Evolutionary conservation across 2,329 filamentous ascomycete genomes (phyloP).

Genomic region (Helotiales sp.): DNA sequence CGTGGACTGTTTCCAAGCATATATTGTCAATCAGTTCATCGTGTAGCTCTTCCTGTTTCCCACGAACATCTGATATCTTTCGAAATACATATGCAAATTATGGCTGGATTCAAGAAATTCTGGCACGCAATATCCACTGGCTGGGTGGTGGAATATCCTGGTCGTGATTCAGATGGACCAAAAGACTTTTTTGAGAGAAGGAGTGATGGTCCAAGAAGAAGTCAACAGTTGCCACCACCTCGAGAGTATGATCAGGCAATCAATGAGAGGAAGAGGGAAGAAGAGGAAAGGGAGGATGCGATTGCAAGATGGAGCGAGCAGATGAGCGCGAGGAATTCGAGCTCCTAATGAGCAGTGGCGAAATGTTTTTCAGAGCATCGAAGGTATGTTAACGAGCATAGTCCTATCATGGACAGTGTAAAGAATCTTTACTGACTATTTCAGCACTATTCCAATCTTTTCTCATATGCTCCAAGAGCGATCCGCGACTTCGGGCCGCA

Average conservation of each 20-base stretch:
- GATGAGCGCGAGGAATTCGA: constrained; percentile 1
- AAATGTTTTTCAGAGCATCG: neutral
- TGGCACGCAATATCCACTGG: constrained; percentile 25
- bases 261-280: neutral
- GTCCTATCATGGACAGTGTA: too few relatives aligned
- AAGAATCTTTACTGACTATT: too few relatives aligned
- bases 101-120: constrained; percentile 15
- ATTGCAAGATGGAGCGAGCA: constrained; percentile 13
- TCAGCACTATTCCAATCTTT: too few relatives aligned
- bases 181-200: constrained; percentile 26
- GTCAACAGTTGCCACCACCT: neutral
- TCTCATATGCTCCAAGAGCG: too few relatives aligned
- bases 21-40: neutral
- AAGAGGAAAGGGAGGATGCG: constrained; percentile 9
- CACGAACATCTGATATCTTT: neutral
- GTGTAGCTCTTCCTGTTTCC: neutral
- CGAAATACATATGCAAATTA: neutral
- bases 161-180: constrained; percentile 14
- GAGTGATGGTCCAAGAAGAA: neutral
- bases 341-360: neutral
- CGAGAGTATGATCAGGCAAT: neutral
- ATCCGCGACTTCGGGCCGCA: too few relatives aligned
- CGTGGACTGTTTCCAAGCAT: neutral
- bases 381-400: too few relatives aligned
- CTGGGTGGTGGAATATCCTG: constrained; percentile 28